Base-by-base conservation (phyloP, 2,329 filamentous ascomycete species). In the Epichloe amarillans region DNA sequence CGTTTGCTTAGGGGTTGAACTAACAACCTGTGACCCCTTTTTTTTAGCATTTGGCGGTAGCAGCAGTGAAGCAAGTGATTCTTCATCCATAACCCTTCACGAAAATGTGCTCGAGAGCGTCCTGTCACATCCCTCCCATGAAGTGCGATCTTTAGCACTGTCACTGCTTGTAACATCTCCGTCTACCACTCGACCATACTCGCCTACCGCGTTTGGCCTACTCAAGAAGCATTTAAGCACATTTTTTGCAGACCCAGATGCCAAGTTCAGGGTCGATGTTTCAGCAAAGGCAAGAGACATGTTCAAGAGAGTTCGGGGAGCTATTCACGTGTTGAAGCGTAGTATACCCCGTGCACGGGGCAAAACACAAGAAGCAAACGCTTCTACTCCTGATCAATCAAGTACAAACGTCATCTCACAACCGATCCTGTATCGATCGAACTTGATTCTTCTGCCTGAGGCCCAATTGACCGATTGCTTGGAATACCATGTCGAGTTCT, bases 221-320 rank as follows among this genome's bases (percentile, higher is more conserved):
- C 69, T 97, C 2, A 74, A 74, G 49, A 72, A 70, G 36, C 80
- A 87, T 52, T 68, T 97, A 3, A 74, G 78, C 1, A 77, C 83
- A 15, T 80, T 91, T 84, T 84, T 94, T 62, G 80, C 88, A 3
- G 90, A 96, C 55, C 82, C 86, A 0, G 89, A 96, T 62, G 83
- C 91, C 5, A 88, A 91, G 59, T 85, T 90, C 56, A 81, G 93
- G 51, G 84, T 90, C 52, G 88, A 95, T 57, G 74, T 94, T 2
- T 74, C 91, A 26, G 81, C 82, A 23, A 78, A 86, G 54, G 80
- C 84, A 2, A 83, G 87, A 54, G 82, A 83, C 58, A 80, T 97
- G 63, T 79, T 90, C 52, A 83, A 85, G 58, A 82, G 90, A 42
- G 70, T 95, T 4, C 77, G 84, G 56, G 82, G 82, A 23, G 78